phyloP scores from a whole-genome alignment of 306 rosid species.

The Lathyrus aphaca region DNA sequence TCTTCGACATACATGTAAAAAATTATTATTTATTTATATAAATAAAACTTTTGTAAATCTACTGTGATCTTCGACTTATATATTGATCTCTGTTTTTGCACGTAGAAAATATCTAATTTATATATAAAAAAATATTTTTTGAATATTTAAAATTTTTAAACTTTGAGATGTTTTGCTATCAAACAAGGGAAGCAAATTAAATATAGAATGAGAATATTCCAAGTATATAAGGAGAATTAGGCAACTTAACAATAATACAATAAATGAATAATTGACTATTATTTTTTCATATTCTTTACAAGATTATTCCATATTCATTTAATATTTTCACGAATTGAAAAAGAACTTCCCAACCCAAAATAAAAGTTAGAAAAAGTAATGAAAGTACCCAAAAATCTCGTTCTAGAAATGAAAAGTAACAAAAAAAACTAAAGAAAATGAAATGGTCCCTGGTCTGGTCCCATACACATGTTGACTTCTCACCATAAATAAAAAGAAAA shows the following conservation, averaged over 20 bases:
- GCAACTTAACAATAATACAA: slow-evolving; percentile 24
- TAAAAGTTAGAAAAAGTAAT: background rate
- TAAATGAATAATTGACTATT: background rate
- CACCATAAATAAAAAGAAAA: slow-evolving; percentile 35
- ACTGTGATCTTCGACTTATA: too few species aligned
- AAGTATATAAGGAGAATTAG: slow-evolving; percentile 27
- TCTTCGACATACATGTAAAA: too few species aligned
- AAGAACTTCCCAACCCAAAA: slow-evolving; percentile 7
- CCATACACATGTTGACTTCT: slow-evolving; percentile 54
- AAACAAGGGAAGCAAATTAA: slow-evolving; percentile 24
- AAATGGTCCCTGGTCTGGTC: slow-evolving; percentile 62
- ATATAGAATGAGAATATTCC: slow-evolving; percentile 33
- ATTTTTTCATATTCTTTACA: background rate
- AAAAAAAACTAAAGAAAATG: slow-evolving; percentile 17
- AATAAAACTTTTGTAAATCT: too few species aligned
- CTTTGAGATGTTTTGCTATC: slow-evolving; percentile 10
- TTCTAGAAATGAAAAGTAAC: slow-evolving; percentile 33
- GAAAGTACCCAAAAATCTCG: slow-evolving; percentile 21
- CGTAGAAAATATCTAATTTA: too few species aligned
- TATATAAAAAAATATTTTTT: background rate
- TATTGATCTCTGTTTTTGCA: too few species aligned
- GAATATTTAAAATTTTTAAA: background rate
- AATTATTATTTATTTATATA: too few species aligned
- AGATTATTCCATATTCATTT: slow-evolving; percentile 24
- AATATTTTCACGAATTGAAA: slow-evolving; percentile 27